Base-by-base conservation (phyloP, 495 filamentous ascomycete species). In the Annulohypoxylon maeteangense region DNA sequence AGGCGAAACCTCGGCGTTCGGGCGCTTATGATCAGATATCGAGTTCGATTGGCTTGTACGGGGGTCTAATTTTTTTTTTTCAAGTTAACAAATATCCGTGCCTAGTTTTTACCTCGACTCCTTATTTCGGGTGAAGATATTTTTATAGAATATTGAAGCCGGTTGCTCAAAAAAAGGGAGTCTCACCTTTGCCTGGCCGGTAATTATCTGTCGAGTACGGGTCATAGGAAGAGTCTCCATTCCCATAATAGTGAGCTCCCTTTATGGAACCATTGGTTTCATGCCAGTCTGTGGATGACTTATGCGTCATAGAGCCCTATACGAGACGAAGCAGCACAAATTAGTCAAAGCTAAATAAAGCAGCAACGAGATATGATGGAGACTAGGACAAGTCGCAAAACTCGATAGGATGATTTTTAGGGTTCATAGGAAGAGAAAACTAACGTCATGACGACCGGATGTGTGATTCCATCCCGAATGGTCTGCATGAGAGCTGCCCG, bases 401-500 rank as follows among this genome's bases (percentile, higher is more conserved):
- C 18, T 16, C 20, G 22, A 3, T 22, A 40, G 54, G 36, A 38
- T 36, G 2, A 11, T 12, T 18, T 18, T 25, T 20, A 25, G 10
- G 12, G 11, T 6, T 31, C 7, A n/a, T 51, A 22, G 42, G 45
- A 45, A 40, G 45, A 29, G 25, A 18, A 7, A 48, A 69, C 81
- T 78, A 55, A 83, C 81, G 72, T 84, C 79, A 71, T 77, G 60
- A 42, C 78, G 72, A 22, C 72, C 58, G 16, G 76, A 70, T 34
- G 82, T 71, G 67, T 84, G 82, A 64, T 84, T 83, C 88, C 88
- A 90, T 60, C 82, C 72, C 53, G 79, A 80, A 54, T 76, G 78
- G 32, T 79, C 80, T 51, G 81, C 85, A 65, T 88, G 84, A 18
- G 82, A 83, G 71, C 82, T 87, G 65, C 79, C 81, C 29, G 85